A percentile compares a stretch with the other conserved stretches of the same genome.
These are phyloP conservation scores for Populus hybrid DNA, from an alignment of 441 rosid species.

Conservation along the genomic window DNA sequence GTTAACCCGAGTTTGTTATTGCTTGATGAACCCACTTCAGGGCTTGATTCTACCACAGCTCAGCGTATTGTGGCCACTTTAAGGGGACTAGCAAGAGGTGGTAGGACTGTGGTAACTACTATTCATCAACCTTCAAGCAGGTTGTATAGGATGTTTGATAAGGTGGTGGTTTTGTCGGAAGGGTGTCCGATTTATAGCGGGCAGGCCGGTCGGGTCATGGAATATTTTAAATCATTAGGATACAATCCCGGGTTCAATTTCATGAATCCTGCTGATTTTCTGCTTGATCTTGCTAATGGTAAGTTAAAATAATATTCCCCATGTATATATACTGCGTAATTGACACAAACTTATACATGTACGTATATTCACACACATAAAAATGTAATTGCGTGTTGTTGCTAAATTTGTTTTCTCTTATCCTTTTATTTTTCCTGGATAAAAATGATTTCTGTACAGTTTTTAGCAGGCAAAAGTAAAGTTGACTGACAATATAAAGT, in stretches of 20 bases:
- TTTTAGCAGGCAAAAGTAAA: background rate
- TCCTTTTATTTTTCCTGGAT: background rate
- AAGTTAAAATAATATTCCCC: conserved; percentile 12
- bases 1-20: conserved; percentile 81
- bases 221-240: conserved; percentile 67
- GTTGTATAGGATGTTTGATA: conserved; percentile 77
- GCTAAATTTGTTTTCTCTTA: background rate
- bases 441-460: background rate
- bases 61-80: conserved; percentile 62
- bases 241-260: conserved; percentile 52
- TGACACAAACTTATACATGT: background rate
- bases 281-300: conserved; percentile 94
- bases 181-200: conserved; percentile 76
- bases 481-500: background rate
- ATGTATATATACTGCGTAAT: background rate
- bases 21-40: conserved; percentile 90
- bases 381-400: background rate
- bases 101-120: conserved; percentile 77
- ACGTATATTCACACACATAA: background rate
- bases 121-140: conserved; percentile 89
- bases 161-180: conserved; percentile 70
- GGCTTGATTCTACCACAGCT: conserved; percentile 87
- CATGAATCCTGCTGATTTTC: conserved; percentile 83
- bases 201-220: conserved; percentile 54
- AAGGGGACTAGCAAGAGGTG: conserved; percentile 61